Evolutionary conservation across 495 filamentous ascomycete genomes (phyloP).

Genomic region (Friedmanniomyces endolithicus): DNA sequence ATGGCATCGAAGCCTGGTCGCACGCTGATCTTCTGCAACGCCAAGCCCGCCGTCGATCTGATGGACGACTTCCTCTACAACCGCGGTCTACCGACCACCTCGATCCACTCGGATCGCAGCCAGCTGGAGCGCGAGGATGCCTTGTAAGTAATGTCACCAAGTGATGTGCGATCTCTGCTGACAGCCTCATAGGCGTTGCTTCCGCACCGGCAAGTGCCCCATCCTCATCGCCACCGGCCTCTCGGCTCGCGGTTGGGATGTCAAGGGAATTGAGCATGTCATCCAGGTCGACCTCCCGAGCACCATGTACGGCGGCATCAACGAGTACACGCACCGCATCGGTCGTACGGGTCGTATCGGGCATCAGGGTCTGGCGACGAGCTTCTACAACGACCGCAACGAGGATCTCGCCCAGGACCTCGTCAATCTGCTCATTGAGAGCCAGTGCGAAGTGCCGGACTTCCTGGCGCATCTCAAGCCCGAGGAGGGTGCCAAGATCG

Average conservation of each 20-base stretch:
- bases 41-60: conserved; percentile 57
- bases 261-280: conserved; percentile 65
- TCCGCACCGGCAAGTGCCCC: conserved; percentile 59
- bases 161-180: conserved; percentile 6
- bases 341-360: conserved; percentile 93
- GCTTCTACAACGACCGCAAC: conserved; percentile 71
- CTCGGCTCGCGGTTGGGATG: conserved; percentile 79
- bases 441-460: conserved; percentile 62
- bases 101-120: conserved; percentile 75
- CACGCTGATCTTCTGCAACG: conserved; percentile 89
- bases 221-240: conserved; percentile 79
- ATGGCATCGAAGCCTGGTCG: conserved; percentile 53
- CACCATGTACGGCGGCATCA: conserved; percentile 62
- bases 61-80: conserved; percentile 84
- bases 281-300: conserved; percentile 84
- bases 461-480: conserved; percentile 59
- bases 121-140: conserved; percentile 90
- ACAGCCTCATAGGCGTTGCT: conserved; percentile 48
- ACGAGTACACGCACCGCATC: conserved; percentile 90
- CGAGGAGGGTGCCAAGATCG: conserved; percentile 28
- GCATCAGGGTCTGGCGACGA: conserved; percentile 70
- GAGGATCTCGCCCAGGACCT: conserved; percentile 38
- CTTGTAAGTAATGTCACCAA: conserved; percentile 43
- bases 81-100: conserved; percentile 61
- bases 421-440: conserved; percentile 71